These are phyloP conservation scores for Arabidopsis thaliana DNA, from an alignment of 345 rosid species.

Conservation along the genomic window TAIR10.1 NC_003076.8:18979501-18980000, in stretches of 20 bases:
- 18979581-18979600: conserved; percentile 30
- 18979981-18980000: not conserved
- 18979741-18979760: conserved; percentile 53
- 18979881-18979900: conserved; percentile 76
- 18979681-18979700: conserved; percentile 53
- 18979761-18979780: conserved; percentile 64
- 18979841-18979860: conserved; percentile 73
- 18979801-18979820: conserved; percentile 64
- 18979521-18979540: conserved; percentile 68
- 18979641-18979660: conserved; percentile 85
- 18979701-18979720: conserved; percentile 47
- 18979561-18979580: conserved; percentile 35
- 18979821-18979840: conserved; percentile 73
- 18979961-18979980: not conserved
- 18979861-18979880: conserved; percentile 79
- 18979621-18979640: conserved; percentile 63
- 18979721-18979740: conserved; percentile 52
- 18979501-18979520: conserved; percentile 88
- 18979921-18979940: conserved; percentile 84
- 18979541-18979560: conserved; percentile 42
- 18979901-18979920: conserved; percentile 73
- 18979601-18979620: conserved; percentile 13
- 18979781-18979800: conserved; percentile 75
- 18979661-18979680: conserved; percentile 60
- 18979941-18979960: conserved; percentile 45